Evolutionary conservation across 768 basidiomycete genomes (phyloP), one percentile per base, ranked within the genome.

Genomic region (Lentinula boryana): DNA sequence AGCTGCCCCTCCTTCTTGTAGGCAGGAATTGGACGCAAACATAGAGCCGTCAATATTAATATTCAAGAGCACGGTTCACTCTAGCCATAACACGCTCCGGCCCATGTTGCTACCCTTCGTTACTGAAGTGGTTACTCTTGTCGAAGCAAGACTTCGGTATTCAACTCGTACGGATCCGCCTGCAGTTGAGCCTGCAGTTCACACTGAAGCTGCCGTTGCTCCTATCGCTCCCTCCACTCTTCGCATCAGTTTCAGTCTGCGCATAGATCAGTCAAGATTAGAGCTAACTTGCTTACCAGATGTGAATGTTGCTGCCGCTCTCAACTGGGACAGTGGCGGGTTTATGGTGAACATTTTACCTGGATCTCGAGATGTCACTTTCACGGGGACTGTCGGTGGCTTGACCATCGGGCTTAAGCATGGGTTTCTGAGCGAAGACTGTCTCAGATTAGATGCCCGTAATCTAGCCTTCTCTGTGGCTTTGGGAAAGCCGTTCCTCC

Each of bases 311-410:
- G 80, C 89, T 44, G 93, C 91, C 13, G 88, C 88, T 1, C 69
- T 97, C 36, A 83, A 91, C 51, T 98, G 96, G 96, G 89, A 96
- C 58, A 95, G 91, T 65, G 96, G 96, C 44, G 95, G 94, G 0
- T 95, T 98, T 68, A 75, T 94, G 53, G 71, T 95, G 58, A 90
- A 85, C 66, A 76, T 93, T 43, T 84, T 87, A 40, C 89, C 94
- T 1, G 86, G 86, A 2, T 84, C 84, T 52, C 79, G 84, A n/a
- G 84, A 81, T 52, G 77, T 90, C 36, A 82, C 85, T 10, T 86
- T 97, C 64, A 86, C 87, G 0, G 91, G 90, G 5, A 85, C 83
- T 55, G 85, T 97, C 9, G 88, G 88, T 16, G 95, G 93, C 0
- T 78, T 98, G 27, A 88, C 87, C 4, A 76, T 88, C 32, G 88